Conservation (phyloP, 352 stramenopile genomes). For the Phytopythium cucurbitacearum region DNA sequence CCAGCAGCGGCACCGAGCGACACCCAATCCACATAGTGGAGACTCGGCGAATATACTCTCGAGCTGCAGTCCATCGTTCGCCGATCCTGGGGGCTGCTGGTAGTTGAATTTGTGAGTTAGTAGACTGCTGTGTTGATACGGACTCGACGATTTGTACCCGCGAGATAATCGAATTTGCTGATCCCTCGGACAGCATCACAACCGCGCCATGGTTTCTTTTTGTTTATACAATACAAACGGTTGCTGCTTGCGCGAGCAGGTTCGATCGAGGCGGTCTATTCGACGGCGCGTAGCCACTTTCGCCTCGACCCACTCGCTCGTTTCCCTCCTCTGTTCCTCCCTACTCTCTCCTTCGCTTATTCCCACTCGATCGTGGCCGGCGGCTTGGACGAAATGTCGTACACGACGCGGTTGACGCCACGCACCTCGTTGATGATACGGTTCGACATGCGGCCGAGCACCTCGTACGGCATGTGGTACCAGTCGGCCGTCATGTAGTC, state of each 20-base stretch:
- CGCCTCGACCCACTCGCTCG: slow-evolving; percentile 2
- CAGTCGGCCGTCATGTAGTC: slow-evolving; percentile 99
- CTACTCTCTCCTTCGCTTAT: slow-evolving; percentile 38
- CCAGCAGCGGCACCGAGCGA: background rate
- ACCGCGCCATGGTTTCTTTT: no score
- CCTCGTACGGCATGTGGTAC: slow-evolving; percentile 98
- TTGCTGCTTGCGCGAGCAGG: no score
- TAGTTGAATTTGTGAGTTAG: no score
- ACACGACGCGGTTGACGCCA: slow-evolving; percentile 98
- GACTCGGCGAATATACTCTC: no score
- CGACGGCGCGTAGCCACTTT: background rate
- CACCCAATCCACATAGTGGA: background rate
- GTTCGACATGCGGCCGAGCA: slow-evolving; percentile 96
- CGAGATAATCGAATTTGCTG: no score
- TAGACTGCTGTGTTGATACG: no score
- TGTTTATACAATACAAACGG: no score
- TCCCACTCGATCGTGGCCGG: slow-evolving; percentile 99
- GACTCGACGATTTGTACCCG: no score
- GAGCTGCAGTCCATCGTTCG: no score
- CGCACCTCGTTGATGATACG: slow-evolving; percentile 99
- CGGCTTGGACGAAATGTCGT: slow-evolving; percentile 99
- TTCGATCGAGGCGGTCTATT: background rate
- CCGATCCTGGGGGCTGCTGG: no score
- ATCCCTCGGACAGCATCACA: no score
- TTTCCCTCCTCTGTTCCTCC: slow-evolving; percentile 2